These are phyloP conservation scores for Teratosphaeria gauchensis DNA, from an alignment of 2,329 filamentous ascomycete genomes.

Conservation along the genomic window DNA sequence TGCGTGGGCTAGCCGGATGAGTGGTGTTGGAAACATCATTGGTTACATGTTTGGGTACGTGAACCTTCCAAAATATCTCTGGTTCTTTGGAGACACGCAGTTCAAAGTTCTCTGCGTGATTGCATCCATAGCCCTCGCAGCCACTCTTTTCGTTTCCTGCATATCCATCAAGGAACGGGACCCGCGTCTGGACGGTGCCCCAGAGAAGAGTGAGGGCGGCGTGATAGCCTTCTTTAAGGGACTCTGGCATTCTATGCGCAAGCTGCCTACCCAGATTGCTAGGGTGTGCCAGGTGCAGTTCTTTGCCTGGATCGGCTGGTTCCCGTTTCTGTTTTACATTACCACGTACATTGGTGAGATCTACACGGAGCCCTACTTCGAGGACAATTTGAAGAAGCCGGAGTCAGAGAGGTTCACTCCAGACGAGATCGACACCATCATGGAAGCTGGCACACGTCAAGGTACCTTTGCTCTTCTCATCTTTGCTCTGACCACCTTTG, in stretches of 20 bases:
- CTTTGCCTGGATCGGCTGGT: constrained; percentile 90
- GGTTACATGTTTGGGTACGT: constrained; percentile 83
- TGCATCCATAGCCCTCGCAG: constrained; percentile 61
- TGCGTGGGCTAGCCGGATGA: constrained; percentile 82
- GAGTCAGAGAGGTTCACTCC: constrained; percentile 36
- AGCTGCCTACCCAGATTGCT: constrained; percentile 70
- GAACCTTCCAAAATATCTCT: constrained; percentile 62
- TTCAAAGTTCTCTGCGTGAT: constrained; percentile 89
- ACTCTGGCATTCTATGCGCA: constrained; percentile 65
- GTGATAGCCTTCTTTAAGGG: constrained; percentile 69
- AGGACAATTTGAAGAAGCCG: constrained; percentile 63
- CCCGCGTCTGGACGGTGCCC: constrained; percentile 60
- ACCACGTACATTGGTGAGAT: constrained; percentile 95
- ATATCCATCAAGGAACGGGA: constrained; percentile 66
- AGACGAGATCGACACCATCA: constrained; percentile 65
- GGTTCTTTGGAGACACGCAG: constrained; percentile 76
- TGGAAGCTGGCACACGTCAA: constrained; percentile 75
- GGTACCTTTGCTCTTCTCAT: constrained; percentile 84
- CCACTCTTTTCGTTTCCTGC: constrained; percentile 64
- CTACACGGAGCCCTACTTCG: constrained; percentile 67
- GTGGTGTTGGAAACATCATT: constrained; percentile 80
- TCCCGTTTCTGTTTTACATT: constrained; percentile 88
- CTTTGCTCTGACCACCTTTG: constrained; percentile 76
- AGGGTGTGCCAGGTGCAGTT: constrained; percentile 58
- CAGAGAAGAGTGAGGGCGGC: constrained; percentile 51